Base-by-base conservation (phyloP, 2,329 filamentous ascomycete species). In the Chaetomium globosum region DNA sequence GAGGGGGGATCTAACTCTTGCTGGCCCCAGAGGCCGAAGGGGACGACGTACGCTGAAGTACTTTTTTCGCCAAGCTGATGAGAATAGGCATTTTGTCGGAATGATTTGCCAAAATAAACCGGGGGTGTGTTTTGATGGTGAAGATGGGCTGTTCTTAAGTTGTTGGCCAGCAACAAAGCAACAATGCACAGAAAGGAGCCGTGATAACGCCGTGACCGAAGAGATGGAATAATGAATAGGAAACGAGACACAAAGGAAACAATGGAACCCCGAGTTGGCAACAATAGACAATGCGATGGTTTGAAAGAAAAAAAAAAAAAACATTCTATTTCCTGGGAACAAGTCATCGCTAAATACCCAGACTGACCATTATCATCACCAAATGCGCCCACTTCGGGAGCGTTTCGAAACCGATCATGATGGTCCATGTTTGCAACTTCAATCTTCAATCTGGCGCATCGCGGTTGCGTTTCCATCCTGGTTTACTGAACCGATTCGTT, bases 81-180 rank as follows among this genome's bases (percentile, higher is more conserved):
- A 67, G 49, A 51, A 43, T 39, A 54, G 36, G 28, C 69, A 70
- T 70, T 19, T 67, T 65, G 63, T 28, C 54, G n/a, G 21, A 21
- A 54, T 56, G 12, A 53, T 48, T 48, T 63, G 28, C 49, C 13
- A 16, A 21, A n/a, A 9, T 53, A 9, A 63, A 61, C 19, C 10
- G 7, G 19, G 23, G n/a, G 43, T 13, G 28, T 12, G 28, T 30
- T 49, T 2, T 6, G 13, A 26, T 16, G 13, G 26, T 19, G 23
- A 58, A 58, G 49, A 30, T 16, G 39, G 39, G 30, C 30, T 31
- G 31, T 58, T 63, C 55, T 58, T 65, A 57, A 57, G 7, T 19
- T 65, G 65, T 68, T 66, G 68, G 36, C 63, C 65, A 60, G 66
- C 64, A 63, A 66, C 65, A 66, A 64, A 66, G 61, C 48, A 28